A percentile compares a stretch with the other conserved stretches of the same genome.
Conservation (phyloP, 345 rosid genomes). For the Hevea brasiliensis region DNA sequence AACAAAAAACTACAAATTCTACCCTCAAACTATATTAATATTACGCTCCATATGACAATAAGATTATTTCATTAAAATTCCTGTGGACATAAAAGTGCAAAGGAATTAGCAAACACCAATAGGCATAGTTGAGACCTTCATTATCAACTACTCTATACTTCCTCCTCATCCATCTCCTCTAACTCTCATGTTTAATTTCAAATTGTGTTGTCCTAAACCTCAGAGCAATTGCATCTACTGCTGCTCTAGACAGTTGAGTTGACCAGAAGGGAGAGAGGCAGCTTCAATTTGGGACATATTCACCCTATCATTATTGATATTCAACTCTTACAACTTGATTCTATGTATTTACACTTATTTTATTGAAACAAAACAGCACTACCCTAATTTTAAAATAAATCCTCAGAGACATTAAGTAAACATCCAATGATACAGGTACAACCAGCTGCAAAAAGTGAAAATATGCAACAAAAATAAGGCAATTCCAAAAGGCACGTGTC, state of each 20-base stretch:
- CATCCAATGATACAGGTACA: neutral
- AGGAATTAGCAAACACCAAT: neutral
- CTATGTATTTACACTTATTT: neutral
- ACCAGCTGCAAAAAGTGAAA: neutral
- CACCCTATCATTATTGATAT: neutral
- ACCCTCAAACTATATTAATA: neutral
- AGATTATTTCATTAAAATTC: too few relatives aligned
- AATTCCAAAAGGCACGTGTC: neutral
- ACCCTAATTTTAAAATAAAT: neutral
- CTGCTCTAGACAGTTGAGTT: neutral
- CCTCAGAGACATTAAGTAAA: neutral
- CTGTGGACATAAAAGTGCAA: too few relatives aligned
- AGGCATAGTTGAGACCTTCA: neutral
- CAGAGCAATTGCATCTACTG: neutral
- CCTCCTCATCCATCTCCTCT: neutral
- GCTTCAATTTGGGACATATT: neutral
- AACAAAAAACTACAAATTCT: neutral
- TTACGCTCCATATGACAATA: too few relatives aligned
- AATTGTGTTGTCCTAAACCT: neutral
- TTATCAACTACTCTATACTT: neutral
- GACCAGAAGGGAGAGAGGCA: neutral
- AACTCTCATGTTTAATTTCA: neutral
- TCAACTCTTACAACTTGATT: neutral
- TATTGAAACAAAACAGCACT: neutral
- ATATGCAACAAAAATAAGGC: neutral